Evolutionary conservation across 495 filamentous ascomycete genomes (phyloP).

Genomic region (Xylaria nigripes): DNA sequence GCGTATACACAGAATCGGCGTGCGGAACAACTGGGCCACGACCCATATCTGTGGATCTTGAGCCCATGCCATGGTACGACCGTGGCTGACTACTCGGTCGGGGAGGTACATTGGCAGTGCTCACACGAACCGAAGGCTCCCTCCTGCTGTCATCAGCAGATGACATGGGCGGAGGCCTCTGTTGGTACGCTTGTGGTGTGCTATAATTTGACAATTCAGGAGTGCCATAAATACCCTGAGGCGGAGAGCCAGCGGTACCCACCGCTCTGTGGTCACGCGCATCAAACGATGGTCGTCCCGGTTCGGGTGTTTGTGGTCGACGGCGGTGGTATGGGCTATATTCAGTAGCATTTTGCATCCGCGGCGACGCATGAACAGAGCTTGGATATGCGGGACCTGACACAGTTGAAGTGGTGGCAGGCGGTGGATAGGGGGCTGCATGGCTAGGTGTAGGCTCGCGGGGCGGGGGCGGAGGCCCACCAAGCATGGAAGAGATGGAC

Average conservation of each 20-base stretch:
- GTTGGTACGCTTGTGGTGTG: conserved; percentile 44
- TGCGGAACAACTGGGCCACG: conserved; percentile 28
- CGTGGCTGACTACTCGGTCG: conserved; percentile 46
- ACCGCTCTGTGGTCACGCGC: conserved; percentile 38
- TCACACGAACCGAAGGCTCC: conserved; percentile 32
- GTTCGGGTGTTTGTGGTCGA: conserved; percentile 69
- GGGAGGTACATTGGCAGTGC: conserved; percentile 33
- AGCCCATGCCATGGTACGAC: conserved; percentile 35
- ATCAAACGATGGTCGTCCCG: conserved; percentile 42
- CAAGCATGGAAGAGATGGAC: conserved; percentile 94
- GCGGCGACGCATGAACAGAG: conserved; percentile 45
- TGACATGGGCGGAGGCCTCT: conserved; percentile 31
- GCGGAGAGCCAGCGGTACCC: conserved; percentile 39
- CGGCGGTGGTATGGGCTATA: conserved; percentile 48
- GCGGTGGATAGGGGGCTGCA: conserved; percentile 47
- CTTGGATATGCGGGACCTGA: conserved; percentile 37
- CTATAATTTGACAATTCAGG: conserved; percentile 49
- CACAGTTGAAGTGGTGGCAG: conserved; percentile 44
- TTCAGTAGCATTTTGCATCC: conserved; percentile 42
- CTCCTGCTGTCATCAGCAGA: conserved; percentile 31
- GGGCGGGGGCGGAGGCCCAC: conserved; percentile 46
- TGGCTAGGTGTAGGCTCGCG: conserved; percentile 44
- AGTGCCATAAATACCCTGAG: conserved; percentile 36
- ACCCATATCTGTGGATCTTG: conserved; percentile 31
- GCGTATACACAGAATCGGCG: conserved; percentile 33